Evolutionary conservation across 345 rosid species (phyloP), one percentile per base, ranked within the genome.

Genomic region (Boechera divaricarpa): DNA sequence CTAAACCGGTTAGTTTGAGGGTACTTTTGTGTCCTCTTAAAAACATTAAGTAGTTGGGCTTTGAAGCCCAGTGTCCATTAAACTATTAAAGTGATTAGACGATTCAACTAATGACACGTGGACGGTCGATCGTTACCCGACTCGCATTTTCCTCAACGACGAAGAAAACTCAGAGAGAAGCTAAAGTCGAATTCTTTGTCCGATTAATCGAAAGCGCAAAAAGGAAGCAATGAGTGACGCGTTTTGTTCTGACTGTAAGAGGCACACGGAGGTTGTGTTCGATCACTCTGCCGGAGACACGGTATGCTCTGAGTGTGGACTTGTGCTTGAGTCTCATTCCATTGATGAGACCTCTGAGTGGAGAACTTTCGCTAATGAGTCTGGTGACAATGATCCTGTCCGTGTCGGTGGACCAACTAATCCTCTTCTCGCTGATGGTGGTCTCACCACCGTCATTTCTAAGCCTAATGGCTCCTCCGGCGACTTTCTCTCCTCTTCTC

Each of bases 231-330:
- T 91, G 94, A 77, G 77, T 57, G 97, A 91, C 80, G 90, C 88
- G 28, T 94, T 64, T 72, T 94, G 97, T 48, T 73, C 90, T 24
- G 96, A 91, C 69, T 90, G 98, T 84, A 90, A 88, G 86, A 74
- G 79, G 74, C 81, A 80, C 11, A 91, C 98, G 81, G 97, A 91
- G 89, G 97, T 94, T 33, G 97, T 94, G 39, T 86, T 67, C 82
- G 97, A 94, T 52, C 97, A 94, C 77, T 86, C 98, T 31, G 98
- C 98, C 7, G 98, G 98, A 16, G 98, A 91, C 80, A 90, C 91
- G 16, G 94, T 94, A 7, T 94, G 98, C 62, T 94, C 98, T 1
- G 97, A 94, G 87, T 94, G 98, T 79, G 97, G 97, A 4, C 85
- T 94, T 60, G 97, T 94, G 57, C 79, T 94, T 42, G 98, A 94